Base-by-base conservation (phyloP, 192 early-diverging fungal species). In the Mortierella claussenii region DNA sequence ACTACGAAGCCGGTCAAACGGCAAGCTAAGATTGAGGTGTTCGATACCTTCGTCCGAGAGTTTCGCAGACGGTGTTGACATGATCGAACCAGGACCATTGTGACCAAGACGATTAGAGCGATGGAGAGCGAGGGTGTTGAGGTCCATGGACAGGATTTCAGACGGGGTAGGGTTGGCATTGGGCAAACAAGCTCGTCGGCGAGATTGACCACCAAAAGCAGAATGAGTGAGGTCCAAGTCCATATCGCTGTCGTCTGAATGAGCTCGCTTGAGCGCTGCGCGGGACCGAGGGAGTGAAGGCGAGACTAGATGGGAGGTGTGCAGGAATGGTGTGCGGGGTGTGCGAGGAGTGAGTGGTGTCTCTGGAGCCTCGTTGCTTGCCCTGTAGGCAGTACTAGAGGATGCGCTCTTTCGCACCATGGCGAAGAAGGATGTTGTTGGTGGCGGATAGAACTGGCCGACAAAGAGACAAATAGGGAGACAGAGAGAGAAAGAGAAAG, bases 321-420 rank as follows among this genome's bases (percentile, higher is more conserved):
- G 68, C 12, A 56, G 23, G 31, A 55, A 60, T 8, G 68, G 68
- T 31, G 53, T 47, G 43, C 59, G 59, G 10, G 68, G 68, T 11
- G 68, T 71, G n/a, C 33, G 59, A 21, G 68, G 68, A 13, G 68
- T 71, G 23, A 63, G 54, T n/a, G 69, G 69, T 0, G 69, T 63
- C 28, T 62, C 69, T 20, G 69, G 69, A 10, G 21, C n/a, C 0
- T 56, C 53, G 23, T 66, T 42, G 49, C 53, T 65, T 17, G 37
- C 17, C 32, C 64, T 55, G 45, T 66, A 65, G 3, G 44, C 31
- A 2, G 62, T 33, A 13, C 20, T 55, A 1, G 64, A 56, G 43
- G 46, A 10, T 15, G 64, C 46, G 31, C 64, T 52, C 28, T 55
- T 43, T 34, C 55, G 65, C 13, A 58, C 65, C 55, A 68, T 68